Evolutionary conservation across 345 rosid species (phyloP), one percentile per base, ranked within the genome.

Genomic region (Turnera subulata): DNA sequence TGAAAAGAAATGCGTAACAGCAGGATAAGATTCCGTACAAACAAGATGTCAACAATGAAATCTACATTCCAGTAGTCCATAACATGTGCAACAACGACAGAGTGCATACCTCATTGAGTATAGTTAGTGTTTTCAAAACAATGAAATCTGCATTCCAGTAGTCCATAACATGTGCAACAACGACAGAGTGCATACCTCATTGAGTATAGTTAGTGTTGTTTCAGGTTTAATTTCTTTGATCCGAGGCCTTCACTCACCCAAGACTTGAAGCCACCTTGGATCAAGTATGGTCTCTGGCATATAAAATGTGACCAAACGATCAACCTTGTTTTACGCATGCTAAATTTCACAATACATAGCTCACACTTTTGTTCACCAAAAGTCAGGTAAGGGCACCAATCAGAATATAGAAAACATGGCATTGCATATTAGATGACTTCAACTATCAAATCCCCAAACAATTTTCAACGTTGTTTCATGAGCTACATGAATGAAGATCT

Each of bases 181-280:
- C n/a, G n/a, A n/a, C n/a, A n/a, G 29, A 29, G 49, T 42, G 39
- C 58, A 21, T 74, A 86, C 99, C 91, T 93, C 91, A 61, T 81
- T 93, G 67, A 93, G 88, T 62, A 93, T 72, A 24, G 85, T 65
- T 25, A 93, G 72, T 29, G 88, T 59, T 18, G 97, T 85, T 75
- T 89, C 99, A 47, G 86, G 82, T 61, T 81, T 93, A 20, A 82
- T 89, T 63, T 83, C 90, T 79, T 93, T 89, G 53, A 77, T 61
- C 87, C 84, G 38, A 87, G 82, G 68, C 91, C 91, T 72, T 85
- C 71, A 43, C 75, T 81, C 50, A 58, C 72, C 99, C 99, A 93
- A 64, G 97, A 78, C 61, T 79, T 79, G 76, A 73, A 93, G 58
- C 99, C 99, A 63, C 96, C 96, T 75, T 74, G 81, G 59, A 87